Conservation (phyloP, 495 filamentous ascomycete species). For the Aspergillus taichungensis region DNA sequence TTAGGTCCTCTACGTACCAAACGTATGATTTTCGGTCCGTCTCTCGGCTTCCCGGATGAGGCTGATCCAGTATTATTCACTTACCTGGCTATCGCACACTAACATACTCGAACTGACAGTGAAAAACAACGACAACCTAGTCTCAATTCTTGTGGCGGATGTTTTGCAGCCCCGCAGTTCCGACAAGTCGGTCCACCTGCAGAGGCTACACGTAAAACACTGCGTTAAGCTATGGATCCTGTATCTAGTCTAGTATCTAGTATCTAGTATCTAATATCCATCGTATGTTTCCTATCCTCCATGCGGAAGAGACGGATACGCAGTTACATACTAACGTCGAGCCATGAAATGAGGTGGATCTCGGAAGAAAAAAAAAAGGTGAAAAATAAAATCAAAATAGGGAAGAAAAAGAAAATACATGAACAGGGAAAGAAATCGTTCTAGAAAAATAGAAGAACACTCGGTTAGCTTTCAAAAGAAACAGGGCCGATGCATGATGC, state of each 20-base stretch:
- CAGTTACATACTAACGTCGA: background rate
- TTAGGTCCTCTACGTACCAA: too few species aligned
- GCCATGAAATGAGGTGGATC: background rate
- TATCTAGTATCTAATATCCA: too few species aligned
- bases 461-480: background rate
- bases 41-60: too few species aligned
- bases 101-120: too few species aligned
- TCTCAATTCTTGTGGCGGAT: background rate
- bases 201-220: background rate
- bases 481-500: too few species aligned
- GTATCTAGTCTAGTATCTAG: too few species aligned
- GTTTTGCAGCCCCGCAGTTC: slow-evolving; percentile 10
- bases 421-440: background rate
- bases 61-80: too few species aligned
- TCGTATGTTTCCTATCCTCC: too few species aligned
- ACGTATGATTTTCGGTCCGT: too few species aligned
- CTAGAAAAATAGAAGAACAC: background rate
- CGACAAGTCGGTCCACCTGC: slow-evolving; percentile 8
- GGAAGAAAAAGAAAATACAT: background rate
- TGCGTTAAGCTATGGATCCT: too few species aligned
- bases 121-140: too few species aligned
- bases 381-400: background rate
- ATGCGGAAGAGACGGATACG: slow-evolving; percentile 6
- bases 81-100: too few species aligned
- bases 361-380: slow-evolving; percentile 1